Percentiles rank a stretch among this genome's conserved stretches.
These are phyloP conservation scores for Durotheca rogersii DNA, from an alignment of 495 filamentous ascomycete genomes.

Conservation along the genomic window DNA sequence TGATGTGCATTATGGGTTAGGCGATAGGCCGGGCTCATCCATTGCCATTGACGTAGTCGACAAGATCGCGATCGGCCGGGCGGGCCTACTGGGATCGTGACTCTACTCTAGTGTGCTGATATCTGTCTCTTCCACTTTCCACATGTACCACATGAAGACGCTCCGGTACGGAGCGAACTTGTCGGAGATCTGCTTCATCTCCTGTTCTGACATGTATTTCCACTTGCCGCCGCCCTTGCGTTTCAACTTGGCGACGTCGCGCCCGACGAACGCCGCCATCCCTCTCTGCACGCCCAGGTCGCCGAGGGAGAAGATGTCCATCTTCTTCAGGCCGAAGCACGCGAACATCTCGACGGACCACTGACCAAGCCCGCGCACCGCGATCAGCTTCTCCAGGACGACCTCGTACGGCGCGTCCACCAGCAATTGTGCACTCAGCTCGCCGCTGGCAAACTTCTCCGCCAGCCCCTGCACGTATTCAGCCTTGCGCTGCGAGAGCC, in stretches of 20 bases:
- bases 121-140: constrained; percentile 78
- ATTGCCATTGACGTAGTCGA: no score
- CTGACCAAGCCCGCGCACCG: constrained; percentile 79
- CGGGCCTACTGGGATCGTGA: no score
- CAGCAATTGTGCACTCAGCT: constrained; percentile 73
- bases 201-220: constrained; percentile 93
- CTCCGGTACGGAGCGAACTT: constrained; percentile 80
- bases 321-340: constrained; percentile 84
- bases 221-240: constrained; percentile 84
- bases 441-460: constrained; percentile 72
- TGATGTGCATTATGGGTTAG: no score
- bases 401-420: constrained; percentile 80
- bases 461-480: constrained; percentile 89
- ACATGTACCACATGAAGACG: constrained; percentile 61
- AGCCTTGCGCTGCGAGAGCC: constrained; percentile 87
- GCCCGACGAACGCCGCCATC: constrained; percentile 83
- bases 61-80: not conserved
- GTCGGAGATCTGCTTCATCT: constrained; percentile 82
- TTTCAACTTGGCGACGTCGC: constrained; percentile 82
- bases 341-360: constrained; percentile 99
- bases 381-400: constrained; percentile 74
- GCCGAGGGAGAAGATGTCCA: constrained; percentile 90
- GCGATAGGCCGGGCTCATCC: no score
- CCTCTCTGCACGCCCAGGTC: constrained; percentile 95
- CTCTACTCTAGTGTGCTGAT: constrained; percentile 59